Evolutionary conservation across 768 basidiomycete species (phyloP), one percentile per base, ranked within the genome.

Genomic region (Cystobasidium ongulense): DNA sequence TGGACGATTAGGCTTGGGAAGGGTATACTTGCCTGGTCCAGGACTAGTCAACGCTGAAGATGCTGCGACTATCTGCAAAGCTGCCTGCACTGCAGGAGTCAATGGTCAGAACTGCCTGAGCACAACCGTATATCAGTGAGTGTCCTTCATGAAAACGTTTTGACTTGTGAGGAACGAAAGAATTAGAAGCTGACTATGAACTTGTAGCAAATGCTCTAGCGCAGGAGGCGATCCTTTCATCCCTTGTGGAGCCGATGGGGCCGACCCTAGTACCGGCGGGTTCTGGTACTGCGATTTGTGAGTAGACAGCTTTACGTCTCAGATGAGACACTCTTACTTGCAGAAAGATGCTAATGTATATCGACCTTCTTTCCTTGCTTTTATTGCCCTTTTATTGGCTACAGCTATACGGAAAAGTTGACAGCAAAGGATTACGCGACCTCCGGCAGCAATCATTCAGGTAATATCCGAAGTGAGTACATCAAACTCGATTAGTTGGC

Each of bases 281-380:
- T 63, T 29, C 33, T 63, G 61, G 61, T 63, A 63, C 31, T 63
- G 61, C 27, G 61, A 63, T 27, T 63, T 63, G 61, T 63, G 23
- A 31, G 61, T n/a, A n/a, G n/a, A n/a, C n/a, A n/a, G n/a, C n/a
- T n/a, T n/a, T n/a, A n/a, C n/a, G n/a, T n/a, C n/a, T n/a, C n/a
- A n/a, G 27, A n/a, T 13, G 43, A 46, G 43, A 46, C 43, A 21
- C 11, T 13, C 15, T 15, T n/a, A 21, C 57, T 15, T 15, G 57
- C 18, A 31, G 25, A 13, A 13, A 59, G 13, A 25, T 31, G 57
- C 57, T 59, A 31, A 59, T 27, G 11, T n/a, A 13, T 11, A 25
- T 11, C 43, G n/a, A 46, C n/a, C n/a, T n/a, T 46, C n/a, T n/a
- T 46, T 46, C 43, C n/a, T n/a, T n/a, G n/a, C n/a, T n/a, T 46